Evolutionary conservation across 1,284 basidiomycete genomes (phyloP).

Genomic region (Microstroma glucosiphilum): DNA sequence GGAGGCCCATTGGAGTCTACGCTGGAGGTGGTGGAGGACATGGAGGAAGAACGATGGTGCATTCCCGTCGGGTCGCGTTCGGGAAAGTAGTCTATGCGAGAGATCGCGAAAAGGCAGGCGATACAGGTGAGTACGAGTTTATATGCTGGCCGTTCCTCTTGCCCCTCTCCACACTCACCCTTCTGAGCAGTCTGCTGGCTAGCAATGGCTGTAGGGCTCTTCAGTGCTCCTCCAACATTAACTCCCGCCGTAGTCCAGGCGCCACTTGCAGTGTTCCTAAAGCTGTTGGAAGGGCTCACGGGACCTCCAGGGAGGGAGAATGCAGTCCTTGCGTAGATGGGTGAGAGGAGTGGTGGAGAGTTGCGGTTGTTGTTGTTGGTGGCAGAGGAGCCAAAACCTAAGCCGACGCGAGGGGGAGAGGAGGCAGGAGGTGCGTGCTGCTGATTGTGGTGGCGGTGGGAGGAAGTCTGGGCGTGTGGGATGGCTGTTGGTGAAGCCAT

Average conservation of each 20-base stretch:
- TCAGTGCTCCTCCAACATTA: neutral
- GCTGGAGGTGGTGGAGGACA: slow-evolving; percentile 5
- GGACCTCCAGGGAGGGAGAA: slow-evolving; percentile 7
- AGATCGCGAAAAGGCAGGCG: neutral
- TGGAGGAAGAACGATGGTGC: slow-evolving; percentile 2
- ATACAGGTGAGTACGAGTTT: neutral
- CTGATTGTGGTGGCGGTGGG: slow-evolving; percentile 3
- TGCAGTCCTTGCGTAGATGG: slow-evolving; percentile 4
- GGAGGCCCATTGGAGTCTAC: neutral
- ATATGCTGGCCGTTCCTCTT: neutral
- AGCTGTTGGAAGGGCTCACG: neutral
- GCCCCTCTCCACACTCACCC: neutral
- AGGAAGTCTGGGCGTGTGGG: neutral
- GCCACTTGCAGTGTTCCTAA: neutral
- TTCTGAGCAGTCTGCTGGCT: neutral
- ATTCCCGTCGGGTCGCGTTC: slow-evolving; percentile 1
- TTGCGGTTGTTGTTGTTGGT: neutral
- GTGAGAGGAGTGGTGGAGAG: slow-evolving; percentile 3
- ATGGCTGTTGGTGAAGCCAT: slow-evolving; percentile 8
- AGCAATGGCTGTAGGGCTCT: neutral
- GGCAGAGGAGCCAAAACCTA: neutral
- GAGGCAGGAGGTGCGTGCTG: neutral
- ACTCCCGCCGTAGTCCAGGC: slow-evolving; percentile 1
- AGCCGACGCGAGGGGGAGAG: neutral
- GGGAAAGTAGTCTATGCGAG: neutral